These are phyloP conservation scores for Crithidia acanthocephali DNA, from an alignment of 208 protist species.

Conservation along the genomic window DNA sequence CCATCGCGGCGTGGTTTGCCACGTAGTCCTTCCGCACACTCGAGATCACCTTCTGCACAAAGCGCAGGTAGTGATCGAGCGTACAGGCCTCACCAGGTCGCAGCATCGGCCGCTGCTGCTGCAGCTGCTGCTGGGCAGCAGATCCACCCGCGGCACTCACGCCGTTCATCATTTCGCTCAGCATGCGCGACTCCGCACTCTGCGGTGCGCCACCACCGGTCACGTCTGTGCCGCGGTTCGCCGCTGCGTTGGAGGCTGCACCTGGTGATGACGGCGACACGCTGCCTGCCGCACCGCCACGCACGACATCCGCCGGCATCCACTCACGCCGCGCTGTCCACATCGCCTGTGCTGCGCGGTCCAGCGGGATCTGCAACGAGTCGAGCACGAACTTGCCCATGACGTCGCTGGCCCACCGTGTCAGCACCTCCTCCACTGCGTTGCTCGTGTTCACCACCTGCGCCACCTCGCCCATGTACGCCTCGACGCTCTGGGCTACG, in stretches of 20 bases:
- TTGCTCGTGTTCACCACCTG: constrained; percentile 68
- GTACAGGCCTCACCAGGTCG: constrained; percentile 74
- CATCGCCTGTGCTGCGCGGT: constrained; percentile 54
- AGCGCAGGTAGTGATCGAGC: constrained; percentile 75
- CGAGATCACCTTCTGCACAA: constrained; percentile 64
- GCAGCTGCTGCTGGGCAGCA: not conserved
- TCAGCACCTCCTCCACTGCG: constrained; percentile 40
- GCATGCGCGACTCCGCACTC: constrained; percentile 25
- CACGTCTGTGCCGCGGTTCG: constrained; percentile 10
- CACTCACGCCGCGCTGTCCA: constrained; percentile 35
- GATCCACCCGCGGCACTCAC: constrained; percentile 1
- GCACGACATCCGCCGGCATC: constrained; percentile 30
- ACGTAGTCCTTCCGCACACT: constrained; percentile 72
- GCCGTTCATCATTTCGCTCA: constrained; percentile 28
- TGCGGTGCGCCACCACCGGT: constrained; percentile 13
- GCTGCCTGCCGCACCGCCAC: constrained; percentile 1
- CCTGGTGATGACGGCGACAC: not conserved
- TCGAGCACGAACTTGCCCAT: constrained; percentile 81
- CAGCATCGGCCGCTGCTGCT: constrained; percentile 24
- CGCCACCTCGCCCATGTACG: constrained; percentile 71
- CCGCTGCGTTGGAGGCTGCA: constrained; percentile 7
- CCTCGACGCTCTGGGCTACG: constrained; percentile 69
- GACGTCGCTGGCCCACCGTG: constrained; percentile 68
- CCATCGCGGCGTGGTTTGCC: constrained; percentile 27
- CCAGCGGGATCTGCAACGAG: constrained; percentile 62